Evolutionary conservation across 1,139 yeast species (phyloP).

Genomic region (Geotrichum bryndzae): DNA sequence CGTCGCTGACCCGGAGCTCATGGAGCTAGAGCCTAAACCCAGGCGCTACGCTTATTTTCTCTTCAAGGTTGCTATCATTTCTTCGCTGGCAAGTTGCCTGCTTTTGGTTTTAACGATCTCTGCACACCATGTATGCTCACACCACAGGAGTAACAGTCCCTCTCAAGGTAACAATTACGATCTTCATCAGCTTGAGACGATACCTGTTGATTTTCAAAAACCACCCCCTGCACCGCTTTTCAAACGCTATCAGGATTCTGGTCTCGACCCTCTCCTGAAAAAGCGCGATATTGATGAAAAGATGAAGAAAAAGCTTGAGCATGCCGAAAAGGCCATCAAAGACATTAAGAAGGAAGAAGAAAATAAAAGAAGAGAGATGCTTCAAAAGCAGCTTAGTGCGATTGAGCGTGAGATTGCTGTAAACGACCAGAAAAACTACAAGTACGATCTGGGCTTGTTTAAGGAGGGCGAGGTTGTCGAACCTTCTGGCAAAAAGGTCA

Average conservation of each 20-base stretch:
- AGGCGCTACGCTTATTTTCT: background rate
- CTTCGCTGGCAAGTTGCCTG: background rate
- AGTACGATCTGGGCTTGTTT: slow-evolving; percentile 6
- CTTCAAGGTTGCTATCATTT: background rate
- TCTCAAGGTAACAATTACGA: background rate
- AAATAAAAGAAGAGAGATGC: slow-evolving; percentile 11
- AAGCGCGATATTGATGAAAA: background rate
- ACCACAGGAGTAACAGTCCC: background rate
- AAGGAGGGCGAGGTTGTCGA: slow-evolving; percentile 3
- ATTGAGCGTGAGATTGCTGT: slow-evolving; percentile 11
- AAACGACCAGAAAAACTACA: slow-evolving; percentile 9
- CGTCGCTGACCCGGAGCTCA: background rate
- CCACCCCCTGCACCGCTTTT: background rate
- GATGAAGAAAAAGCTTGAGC: slow-evolving; percentile 9
- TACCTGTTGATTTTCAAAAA: background rate
- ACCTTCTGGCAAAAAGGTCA: slow-evolving; percentile 25
- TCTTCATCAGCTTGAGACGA: background rate
- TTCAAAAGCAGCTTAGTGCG: slow-evolving; percentile 3
- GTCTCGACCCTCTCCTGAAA: background rate
- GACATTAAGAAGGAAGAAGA: slow-evolving; percentile 10
- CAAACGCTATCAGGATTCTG: background rate
- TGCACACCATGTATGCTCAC: background rate
- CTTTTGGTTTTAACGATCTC: background rate
- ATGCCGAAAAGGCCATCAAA: slow-evolving; percentile 10
- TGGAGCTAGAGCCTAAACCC: background rate